phyloP scores from a whole-genome alignment of 495 filamentous ascomycete species.

The Viridothelium virens region DNA sequence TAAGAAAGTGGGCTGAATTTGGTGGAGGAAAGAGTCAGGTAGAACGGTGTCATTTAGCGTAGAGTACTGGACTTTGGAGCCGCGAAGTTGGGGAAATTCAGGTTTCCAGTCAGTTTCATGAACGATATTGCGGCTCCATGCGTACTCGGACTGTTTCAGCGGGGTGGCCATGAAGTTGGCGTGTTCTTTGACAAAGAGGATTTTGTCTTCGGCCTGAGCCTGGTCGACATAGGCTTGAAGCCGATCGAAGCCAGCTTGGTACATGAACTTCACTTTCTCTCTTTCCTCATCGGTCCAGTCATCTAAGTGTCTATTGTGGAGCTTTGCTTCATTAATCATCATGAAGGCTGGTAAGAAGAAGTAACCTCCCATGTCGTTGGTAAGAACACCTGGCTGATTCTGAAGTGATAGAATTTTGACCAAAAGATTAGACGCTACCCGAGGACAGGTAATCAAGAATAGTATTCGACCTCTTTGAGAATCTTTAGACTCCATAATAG shows the following conservation, averaged over 20 bases:
- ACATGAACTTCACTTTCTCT: slow-evolving; percentile 15
- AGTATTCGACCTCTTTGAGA: slow-evolving; percentile 3
- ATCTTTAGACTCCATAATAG: background rate
- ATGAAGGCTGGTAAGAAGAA: slow-evolving; percentile 33
- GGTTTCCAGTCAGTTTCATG: slow-evolving; percentile 13
- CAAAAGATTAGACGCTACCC: slow-evolving; percentile 41
- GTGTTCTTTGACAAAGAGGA: slow-evolving; percentile 41
- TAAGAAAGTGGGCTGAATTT: slow-evolving; percentile 36
- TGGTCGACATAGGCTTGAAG: slow-evolving; percentile 31
- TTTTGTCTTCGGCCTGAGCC: slow-evolving; percentile 19
- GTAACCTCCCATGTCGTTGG: slow-evolving; percentile 35
- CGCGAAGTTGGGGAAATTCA: slow-evolving; percentile 13
- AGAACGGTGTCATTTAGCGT: slow-evolving; percentile 35
- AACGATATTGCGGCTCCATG: slow-evolving; percentile 8
- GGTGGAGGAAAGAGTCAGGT: slow-evolving; percentile 36
- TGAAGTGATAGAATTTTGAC: slow-evolving; percentile 36
- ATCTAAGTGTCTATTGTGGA: slow-evolving; percentile 23
- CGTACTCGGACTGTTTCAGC: slow-evolving; percentile 15
- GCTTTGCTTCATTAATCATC: slow-evolving; percentile 5
- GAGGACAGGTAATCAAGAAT: slow-evolving; percentile 32
- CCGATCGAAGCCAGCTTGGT: slow-evolving; percentile 27
- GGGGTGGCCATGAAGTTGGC: slow-evolving; percentile 24
- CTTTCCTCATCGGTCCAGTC: slow-evolving; percentile 30
- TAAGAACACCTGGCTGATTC: slow-evolving; percentile 32
- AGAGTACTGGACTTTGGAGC: slow-evolving; percentile 20